These are phyloP conservation scores for Orbilia ellipsospora DNA, from an alignment of 2,329 filamentous ascomycete species.

Conservation along the genomic window DNA sequence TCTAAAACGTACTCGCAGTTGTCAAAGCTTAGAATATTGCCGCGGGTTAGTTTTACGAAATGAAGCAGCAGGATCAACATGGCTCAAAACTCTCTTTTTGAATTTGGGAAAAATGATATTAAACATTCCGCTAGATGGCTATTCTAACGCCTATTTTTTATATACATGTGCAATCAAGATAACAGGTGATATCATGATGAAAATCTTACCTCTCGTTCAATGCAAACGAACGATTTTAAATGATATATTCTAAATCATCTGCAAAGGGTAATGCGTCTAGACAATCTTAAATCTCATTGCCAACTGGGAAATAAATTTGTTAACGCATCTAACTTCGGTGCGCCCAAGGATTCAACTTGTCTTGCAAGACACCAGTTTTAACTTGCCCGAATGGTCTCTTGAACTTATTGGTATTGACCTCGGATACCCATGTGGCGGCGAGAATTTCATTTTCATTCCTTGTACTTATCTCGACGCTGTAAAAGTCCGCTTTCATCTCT, in stretches of 20 bases:
- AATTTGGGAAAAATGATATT: not conserved
- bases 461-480: slow-evolving; percentile 45
- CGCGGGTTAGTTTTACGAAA: slow-evolving; percentile 25
- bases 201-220: not conserved
- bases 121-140: slow-evolving; percentile 3
- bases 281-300: slow-evolving; percentile 25
- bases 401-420: slow-evolving; percentile 56
- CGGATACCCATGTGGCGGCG: slow-evolving; percentile 56
- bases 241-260: slow-evolving; percentile 28
- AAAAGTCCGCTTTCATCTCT: slow-evolving; percentile 57
- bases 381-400: slow-evolving; percentile 56
- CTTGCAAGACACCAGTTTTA: slow-evolving; percentile 56
- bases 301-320: not conserved
- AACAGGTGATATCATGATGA: too few species aligned
- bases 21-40: slow-evolving; percentile 18
- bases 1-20: slow-evolving; percentile 30
- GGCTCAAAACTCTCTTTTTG: not conserved
- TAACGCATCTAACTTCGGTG: slow-evolving; percentile 30
- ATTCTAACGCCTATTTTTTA: not conserved
- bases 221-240: not conserved
- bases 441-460: slow-evolving; percentile 55
- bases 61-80: not conserved
- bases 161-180: too few species aligned
- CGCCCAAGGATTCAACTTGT: slow-evolving; percentile 55
- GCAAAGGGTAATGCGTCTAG: slow-evolving; percentile 11